These are phyloP conservation scores for Rhytidiadelphus loreus DNA, from an alignment of 225 moss, liverwort and hornwort species.

Conservation along the genomic window DNA sequence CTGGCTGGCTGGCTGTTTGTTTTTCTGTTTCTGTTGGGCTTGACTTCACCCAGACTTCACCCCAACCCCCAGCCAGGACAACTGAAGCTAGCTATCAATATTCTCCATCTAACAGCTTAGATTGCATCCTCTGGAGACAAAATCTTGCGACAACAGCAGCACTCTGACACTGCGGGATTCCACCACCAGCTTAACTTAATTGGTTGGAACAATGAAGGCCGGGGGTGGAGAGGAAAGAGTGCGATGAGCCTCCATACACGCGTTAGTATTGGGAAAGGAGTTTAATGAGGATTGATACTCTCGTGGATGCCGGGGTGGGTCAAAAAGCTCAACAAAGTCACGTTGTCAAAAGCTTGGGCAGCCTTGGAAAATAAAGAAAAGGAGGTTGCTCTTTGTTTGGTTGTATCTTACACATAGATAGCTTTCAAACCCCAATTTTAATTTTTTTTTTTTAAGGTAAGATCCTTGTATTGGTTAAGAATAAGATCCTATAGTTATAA, in stretches of 20 bases:
- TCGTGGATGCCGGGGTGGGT: too few relatives aligned
- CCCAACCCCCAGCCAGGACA: background rate
- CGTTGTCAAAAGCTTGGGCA: background rate
- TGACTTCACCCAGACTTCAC: background rate
- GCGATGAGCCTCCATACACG: too few relatives aligned
- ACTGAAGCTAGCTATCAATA: background rate
- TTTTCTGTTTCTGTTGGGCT: background rate
- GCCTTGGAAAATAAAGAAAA: background rate
- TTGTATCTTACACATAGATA: background rate
- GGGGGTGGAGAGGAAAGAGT: too few relatives aligned
- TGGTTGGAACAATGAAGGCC: background rate
- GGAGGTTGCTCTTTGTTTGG: background rate
- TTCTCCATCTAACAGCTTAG: constrained; percentile 2
- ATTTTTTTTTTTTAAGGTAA: too few relatives aligned
- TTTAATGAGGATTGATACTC: too few relatives aligned
- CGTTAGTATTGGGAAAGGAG: too few relatives aligned
- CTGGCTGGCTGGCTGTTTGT: too few relatives aligned
- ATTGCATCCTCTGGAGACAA: background rate
- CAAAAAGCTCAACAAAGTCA: background rate
- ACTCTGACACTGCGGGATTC: constrained; percentile 2
- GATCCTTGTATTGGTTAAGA: background rate
- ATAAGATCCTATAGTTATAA: background rate
- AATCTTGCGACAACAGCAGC: background rate
- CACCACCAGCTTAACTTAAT: background rate
- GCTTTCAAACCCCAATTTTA: background rate